phyloP scores from a whole-genome alignment of 1,139 yeast species.

The Blastobotrys illinoisensis region DNA sequence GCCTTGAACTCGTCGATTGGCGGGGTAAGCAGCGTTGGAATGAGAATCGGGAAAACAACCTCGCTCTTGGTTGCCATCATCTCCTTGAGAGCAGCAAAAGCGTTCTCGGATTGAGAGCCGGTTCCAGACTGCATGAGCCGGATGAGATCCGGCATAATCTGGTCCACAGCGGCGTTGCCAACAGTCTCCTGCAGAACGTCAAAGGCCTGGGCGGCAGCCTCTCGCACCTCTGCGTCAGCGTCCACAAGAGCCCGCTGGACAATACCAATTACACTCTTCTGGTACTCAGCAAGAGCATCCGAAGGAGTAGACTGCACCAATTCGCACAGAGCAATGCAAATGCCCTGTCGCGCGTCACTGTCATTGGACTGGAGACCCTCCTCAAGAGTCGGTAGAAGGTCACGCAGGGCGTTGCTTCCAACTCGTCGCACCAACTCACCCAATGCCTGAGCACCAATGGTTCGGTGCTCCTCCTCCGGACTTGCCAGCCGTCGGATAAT shows the following conservation, averaged over 20 bases:
- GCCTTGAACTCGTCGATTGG: constrained; percentile 87
- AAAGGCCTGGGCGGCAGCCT: constrained; percentile 87
- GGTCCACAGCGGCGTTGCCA: constrained; percentile 85
- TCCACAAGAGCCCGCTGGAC: constrained; percentile 79
- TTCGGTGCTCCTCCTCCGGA: constrained; percentile 68
- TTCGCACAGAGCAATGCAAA: constrained; percentile 88
- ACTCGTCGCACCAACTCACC: constrained; percentile 96
- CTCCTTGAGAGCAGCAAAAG: constrained; percentile 83
- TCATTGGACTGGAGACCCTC: constrained; percentile 58
- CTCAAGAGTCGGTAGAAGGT: constrained; percentile 79
- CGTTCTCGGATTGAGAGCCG: constrained; percentile 51
- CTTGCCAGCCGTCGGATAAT: constrained; percentile 82
- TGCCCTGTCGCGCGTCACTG: constrained; percentile 88
- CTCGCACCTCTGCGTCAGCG: constrained; percentile 66
- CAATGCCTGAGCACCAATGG: constrained; percentile 87
- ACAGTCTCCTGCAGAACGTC: constrained; percentile 76
- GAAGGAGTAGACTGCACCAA: constrained; percentile 68
- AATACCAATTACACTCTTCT: constrained; percentile 64
- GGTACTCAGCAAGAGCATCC: constrained; percentile 60
- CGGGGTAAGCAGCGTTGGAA: constrained; percentile 75
- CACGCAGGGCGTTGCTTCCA: constrained; percentile 81
- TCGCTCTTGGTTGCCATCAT: constrained; percentile 89
- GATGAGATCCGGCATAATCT: constrained; percentile 78
- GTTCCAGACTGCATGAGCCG: constrained; percentile 60
- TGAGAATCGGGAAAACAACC: constrained; percentile 85